A percentile compares a stretch with the other conserved stretches of the same genome.
Evolutionary conservation across 768 basidiomycete genomes (phyloP).

Genomic region (Melanogaster broomeanus): DNA sequence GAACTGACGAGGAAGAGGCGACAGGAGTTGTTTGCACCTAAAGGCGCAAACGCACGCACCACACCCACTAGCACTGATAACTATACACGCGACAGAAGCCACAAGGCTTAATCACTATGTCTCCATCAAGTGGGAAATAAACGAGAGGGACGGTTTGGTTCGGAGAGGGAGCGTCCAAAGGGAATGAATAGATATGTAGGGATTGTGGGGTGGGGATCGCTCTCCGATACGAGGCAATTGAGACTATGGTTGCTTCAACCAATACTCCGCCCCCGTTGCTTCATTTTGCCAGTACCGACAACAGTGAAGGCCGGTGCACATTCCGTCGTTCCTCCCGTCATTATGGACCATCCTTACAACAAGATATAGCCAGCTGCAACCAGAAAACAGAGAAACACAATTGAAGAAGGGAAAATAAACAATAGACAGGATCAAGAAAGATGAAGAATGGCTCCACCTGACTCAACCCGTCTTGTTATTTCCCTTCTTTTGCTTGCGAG

Average conservation of each 20-base stretch:
- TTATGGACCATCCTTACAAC: slow-evolving; percentile 22
- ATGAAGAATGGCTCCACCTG: slow-evolving; percentile 25
- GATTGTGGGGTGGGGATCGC: slow-evolving; percentile 21
- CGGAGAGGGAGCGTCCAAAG: slow-evolving; percentile 24
- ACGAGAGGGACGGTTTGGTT: slow-evolving; percentile 16
- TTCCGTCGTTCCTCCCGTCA: slow-evolving; percentile 16
- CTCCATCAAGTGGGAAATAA: slow-evolving; percentile 13
- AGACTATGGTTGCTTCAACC: slow-evolving; percentile 20
- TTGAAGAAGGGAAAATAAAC: slow-evolving; percentile 34
- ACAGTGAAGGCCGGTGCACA: slow-evolving; percentile 11
- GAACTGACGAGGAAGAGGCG: slow-evolving; percentile 3
- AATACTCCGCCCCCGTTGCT: slow-evolving; percentile 13
- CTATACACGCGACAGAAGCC: slow-evolving; percentile 4
- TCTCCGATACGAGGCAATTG: slow-evolving; percentile 24
- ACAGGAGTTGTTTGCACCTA: slow-evolving; percentile 1
- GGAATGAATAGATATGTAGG: slow-evolving; percentile 36
- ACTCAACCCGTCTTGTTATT: slow-evolving; percentile 66
- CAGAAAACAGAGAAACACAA: slow-evolving; percentile 25
- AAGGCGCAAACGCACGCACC: background rate
- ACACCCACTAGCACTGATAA: slow-evolving; percentile 1
- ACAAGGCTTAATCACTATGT: slow-evolving; percentile 2
- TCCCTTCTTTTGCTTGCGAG: slow-evolving; percentile 98
- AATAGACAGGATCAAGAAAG: slow-evolving; percentile 27
- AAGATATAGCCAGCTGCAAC: slow-evolving; percentile 30
- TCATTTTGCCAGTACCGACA: slow-evolving; percentile 11